A percentile compares a stretch with the other conserved stretches of the same genome.
These are phyloP conservation scores for Allantophomopsis cytisporea DNA, from an alignment of 2,329 filamentous ascomycete genomes.

Conservation along the genomic window DNA sequence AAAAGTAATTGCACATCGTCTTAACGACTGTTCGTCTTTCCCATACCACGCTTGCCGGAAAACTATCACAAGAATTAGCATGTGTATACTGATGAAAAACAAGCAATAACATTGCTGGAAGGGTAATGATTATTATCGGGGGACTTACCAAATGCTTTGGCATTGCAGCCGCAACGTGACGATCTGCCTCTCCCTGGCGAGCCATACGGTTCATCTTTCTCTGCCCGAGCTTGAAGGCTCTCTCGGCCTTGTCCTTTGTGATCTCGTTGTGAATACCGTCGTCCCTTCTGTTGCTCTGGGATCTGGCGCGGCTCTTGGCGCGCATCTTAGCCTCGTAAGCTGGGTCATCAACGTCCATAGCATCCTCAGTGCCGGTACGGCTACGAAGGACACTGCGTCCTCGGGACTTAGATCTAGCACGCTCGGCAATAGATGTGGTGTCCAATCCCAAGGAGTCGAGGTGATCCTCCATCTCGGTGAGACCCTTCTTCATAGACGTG, in stretches of 20 bases:
- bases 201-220: constrained; percentile 99
- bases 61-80: constrained; percentile 38
- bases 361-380: constrained; percentile 47
- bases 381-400: constrained; percentile 57
- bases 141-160: constrained; percentile 79
- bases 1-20: too few species aligned
- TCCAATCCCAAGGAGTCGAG: constrained; percentile 80
- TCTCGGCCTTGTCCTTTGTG: constrained; percentile 67
- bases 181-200: constrained; percentile 89
- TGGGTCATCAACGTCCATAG: constrained; percentile 61
- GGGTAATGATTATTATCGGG: constrained; percentile 1
- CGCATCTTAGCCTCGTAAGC: constrained; percentile 44
- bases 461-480: constrained; percentile 77
- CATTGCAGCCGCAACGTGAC: constrained; percentile 69
- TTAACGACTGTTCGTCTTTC: constrained; percentile 69
- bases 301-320: constrained; percentile 60
- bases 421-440: constrained; percentile 57
- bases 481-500: constrained; percentile 63
- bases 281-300: constrained; percentile 56
- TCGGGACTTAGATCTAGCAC: constrained; percentile 57
- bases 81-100: constrained; percentile 1
- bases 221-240: constrained; percentile 79
- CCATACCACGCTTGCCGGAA: constrained; percentile 84
- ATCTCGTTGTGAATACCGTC: constrained; percentile 62
- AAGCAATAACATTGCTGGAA: constrained; percentile 1